Conservation (phyloP, 768 basidiomycete species). For the Podaxis sp. region DNA sequence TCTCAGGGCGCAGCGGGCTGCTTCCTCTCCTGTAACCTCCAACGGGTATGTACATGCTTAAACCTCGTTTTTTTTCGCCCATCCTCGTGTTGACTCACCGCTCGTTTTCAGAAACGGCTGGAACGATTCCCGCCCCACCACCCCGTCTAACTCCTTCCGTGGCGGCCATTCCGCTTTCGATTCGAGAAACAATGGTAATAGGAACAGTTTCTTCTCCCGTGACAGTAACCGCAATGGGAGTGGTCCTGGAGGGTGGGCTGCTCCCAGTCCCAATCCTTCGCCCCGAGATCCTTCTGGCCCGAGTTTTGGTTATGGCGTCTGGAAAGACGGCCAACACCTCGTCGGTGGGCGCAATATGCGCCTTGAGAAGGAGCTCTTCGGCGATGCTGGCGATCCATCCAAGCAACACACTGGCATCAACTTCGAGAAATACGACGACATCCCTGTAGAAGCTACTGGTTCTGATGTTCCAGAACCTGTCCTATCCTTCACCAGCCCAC, state of each 20-base stretch:
- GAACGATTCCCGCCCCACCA: slow-evolving; percentile 68
- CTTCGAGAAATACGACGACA: slow-evolving; percentile 99
- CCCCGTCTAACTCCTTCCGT: slow-evolving; percentile 56
- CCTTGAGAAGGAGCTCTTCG: slow-evolving; percentile 95
- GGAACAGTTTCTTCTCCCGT: slow-evolving; percentile 20
- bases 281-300: slow-evolving; percentile 20
- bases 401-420: slow-evolving; percentile 98
- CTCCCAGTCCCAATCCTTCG: slow-evolving; percentile 33
- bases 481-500: slow-evolving; percentile 80
- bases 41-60: slow-evolving; percentile 49
- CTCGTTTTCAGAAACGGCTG: slow-evolving; percentile 56
- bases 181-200: slow-evolving; percentile 1
- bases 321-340: slow-evolving; percentile 89
- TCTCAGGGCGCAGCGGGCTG: slow-evolving; percentile 79
- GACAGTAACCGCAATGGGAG: slow-evolving; percentile 19
- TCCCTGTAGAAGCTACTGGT: slow-evolving; percentile 98
- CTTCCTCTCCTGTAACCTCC: slow-evolving; percentile 47
- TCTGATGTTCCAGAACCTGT: slow-evolving; percentile 96
- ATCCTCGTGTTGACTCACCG: slow-evolving; percentile 19
- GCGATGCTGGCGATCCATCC: slow-evolving; percentile 79
- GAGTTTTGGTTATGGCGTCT: slow-evolving; percentile 64
- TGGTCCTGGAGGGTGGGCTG: slow-evolving; percentile 39
- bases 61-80: slow-evolving; percentile 15
- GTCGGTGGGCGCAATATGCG: slow-evolving; percentile 82
- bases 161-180: slow-evolving; percentile 31